These are phyloP conservation scores for Lenwebbia sp. DNA, from an alignment of 345 rosid genomes.

Conservation along the genomic window DNA sequence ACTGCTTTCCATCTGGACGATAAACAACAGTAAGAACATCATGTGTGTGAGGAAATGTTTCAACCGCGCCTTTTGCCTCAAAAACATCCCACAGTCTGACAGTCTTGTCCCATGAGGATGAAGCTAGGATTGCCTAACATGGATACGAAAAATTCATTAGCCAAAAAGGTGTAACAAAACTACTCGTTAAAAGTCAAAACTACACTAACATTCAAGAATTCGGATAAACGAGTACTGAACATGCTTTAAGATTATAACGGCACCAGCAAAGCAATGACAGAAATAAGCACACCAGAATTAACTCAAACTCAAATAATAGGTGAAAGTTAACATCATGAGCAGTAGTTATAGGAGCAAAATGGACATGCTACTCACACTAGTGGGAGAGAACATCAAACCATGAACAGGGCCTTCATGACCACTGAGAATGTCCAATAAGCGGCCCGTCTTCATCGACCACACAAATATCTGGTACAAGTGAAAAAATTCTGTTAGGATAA, in stretches of 20 bases:
- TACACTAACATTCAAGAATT: neutral
- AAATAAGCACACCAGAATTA: neutral
- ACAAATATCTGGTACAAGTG: constrained; percentile 56
- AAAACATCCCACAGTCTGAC: constrained; percentile 93
- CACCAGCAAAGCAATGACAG: neutral
- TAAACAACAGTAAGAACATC: constrained; percentile 81
- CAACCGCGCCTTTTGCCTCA: constrained; percentile 84
- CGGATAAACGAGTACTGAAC: neutral
- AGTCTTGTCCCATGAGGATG: constrained; percentile 96
- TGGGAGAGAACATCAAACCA: constrained; percentile 80
- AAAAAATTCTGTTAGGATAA: constrained; percentile 1
- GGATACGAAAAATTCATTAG: neutral
- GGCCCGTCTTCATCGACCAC: constrained; percentile 99
- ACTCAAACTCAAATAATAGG: neutral
- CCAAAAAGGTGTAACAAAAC: neutral
- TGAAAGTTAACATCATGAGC: neutral
- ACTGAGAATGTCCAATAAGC: constrained; percentile 80
- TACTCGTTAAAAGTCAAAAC: neutral
- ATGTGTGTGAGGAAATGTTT: constrained; percentile 79
- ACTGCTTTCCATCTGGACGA: constrained; percentile 93
- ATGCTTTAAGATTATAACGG: neutral
- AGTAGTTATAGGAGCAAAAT: neutral
- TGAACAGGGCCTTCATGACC: constrained; percentile 99
- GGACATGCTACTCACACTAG: constrained; percentile 43
- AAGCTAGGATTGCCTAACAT: constrained; percentile 59